phyloP scores from a whole-genome alignment of 257 asterid species.

The Cruciata laevipes region DNA sequence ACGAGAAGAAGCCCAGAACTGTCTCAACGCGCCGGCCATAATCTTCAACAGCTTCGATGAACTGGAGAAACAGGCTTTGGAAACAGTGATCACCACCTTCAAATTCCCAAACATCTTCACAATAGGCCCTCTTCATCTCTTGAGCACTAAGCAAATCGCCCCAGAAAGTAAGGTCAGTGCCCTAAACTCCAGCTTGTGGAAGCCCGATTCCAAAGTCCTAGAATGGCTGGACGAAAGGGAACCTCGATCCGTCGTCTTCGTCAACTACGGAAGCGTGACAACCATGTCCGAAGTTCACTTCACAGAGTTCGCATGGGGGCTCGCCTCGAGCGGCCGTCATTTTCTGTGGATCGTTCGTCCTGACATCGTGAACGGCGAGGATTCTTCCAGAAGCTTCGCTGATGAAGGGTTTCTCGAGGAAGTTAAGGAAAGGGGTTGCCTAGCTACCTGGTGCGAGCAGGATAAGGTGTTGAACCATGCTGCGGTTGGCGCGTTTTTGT shows the following conservation, averaged over 20 bases:
- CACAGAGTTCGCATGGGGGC: conserved; percentile 54
- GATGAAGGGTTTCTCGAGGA: conserved; percentile 33
- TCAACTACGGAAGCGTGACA: conserved; percentile 50
- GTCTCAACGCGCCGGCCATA: conserved; percentile 34
- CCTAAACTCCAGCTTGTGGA: conserved; percentile 33
- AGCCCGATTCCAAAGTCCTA: conserved; percentile 29
- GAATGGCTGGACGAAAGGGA: conserved; percentile 37
- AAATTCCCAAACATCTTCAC: conserved; percentile 37
- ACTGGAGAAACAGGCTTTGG: conserved; percentile 33
- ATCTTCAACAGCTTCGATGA: conserved; percentile 48
- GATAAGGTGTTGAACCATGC: conserved; percentile 35
- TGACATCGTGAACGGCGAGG: conserved; percentile 38
- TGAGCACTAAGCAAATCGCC: conserved; percentile 6
- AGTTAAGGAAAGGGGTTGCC: conserved; percentile 32
- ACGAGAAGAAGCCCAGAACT: conserved; percentile 40
- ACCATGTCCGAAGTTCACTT: conserved; percentile 37
- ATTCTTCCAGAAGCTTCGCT: conserved; percentile 9
- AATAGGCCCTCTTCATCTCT: conserved; percentile 46
- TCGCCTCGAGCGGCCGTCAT: conserved; percentile 34
- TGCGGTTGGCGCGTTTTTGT: conserved; percentile 35
- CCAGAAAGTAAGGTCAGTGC: conserved; percentile 20
- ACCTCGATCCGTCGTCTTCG: conserved; percentile 39
- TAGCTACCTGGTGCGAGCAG: conserved; percentile 43
- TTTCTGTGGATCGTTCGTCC: conserved; percentile 52
- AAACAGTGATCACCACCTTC: conserved; percentile 26